Evolutionary conservation across 305 asterid genomes (phyloP), one percentile per base, ranked within the genome.

Genomic region (Rubia peregrina): DNA sequence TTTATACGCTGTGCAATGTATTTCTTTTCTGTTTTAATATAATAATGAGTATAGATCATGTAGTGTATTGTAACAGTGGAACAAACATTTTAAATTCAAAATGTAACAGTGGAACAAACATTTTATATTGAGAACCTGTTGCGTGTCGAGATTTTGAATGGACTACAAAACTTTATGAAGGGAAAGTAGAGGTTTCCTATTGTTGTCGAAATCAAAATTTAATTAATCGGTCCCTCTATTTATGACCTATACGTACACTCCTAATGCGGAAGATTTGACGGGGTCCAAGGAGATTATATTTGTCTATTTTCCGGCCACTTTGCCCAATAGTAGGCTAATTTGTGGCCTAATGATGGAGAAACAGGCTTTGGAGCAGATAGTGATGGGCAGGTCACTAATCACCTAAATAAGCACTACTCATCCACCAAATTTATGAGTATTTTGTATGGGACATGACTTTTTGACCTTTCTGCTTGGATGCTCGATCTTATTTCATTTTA

Each of bases 321-420:
- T 57, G 73, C 55, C 75, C 76, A 79, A 74, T 74, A 42, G 70
- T 69, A 13, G 60, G 80, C 66, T 69, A 69, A 75, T 73, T 46
- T 76, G 82, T 70, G 82, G 76, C 75, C 78, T 74, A 77, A 85
- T 81, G 78, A 86, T 82, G 81, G 78, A 74, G 76, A 48, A 77
- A 75, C 66, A 78, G 83, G 81, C 84, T 77, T 68, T 67, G 68
- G 78, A 61, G 48, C 68, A 61, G 76, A 77, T 78, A 68, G 90
- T 81, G 88, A 81, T 63, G 61, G 71, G 81, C 86, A 80, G 63
- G 79, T 80, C 88, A 90, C 80, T 76, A 6, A 60, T 43, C 89
- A 85, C 89, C 79, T 78, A 61, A 74, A 73, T 71, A 69, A 72
- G 74, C 21, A 40, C 30, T 61, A 42, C 59, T 53, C 59, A 53